phyloP scores from a whole-genome alignment of 257 asterid genomes.

The Schizonepeta tenuifolia region DNA sequence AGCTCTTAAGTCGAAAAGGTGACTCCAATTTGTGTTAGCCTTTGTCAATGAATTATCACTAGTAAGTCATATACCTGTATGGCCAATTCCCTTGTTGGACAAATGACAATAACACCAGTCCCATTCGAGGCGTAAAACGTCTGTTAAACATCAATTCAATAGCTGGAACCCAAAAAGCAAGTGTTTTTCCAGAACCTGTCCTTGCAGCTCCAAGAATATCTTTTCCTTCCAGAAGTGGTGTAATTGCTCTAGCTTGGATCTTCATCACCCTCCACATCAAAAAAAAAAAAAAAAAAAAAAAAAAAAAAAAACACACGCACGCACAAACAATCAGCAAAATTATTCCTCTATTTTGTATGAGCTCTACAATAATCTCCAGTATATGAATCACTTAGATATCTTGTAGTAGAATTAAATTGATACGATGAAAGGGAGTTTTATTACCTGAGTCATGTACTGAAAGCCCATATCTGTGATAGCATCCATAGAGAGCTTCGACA shows the following conservation, averaged over 20 bases:
- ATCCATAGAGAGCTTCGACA: conserved; percentile 71
- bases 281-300: no score
- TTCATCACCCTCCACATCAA: conserved; percentile 40
- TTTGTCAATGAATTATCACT: conserved; percentile 11
- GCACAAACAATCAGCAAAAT: conserved; percentile 10
- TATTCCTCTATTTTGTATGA: neutral
- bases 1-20: neutral
- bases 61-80: conserved; percentile 67
- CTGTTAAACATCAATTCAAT: conserved; percentile 68
- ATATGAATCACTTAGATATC: neutral
- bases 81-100: conserved; percentile 98
- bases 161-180: conserved; percentile 89
- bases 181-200: conserved; percentile 98
- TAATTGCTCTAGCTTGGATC: conserved; percentile 95
- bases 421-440: neutral
- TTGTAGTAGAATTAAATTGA: neutral
- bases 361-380: neutral
- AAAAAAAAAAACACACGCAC: no score
- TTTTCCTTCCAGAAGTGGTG: conserved; percentile 83
- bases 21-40: neutral
- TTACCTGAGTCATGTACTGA: conserved; percentile 92
- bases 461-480: conserved; percentile 77
- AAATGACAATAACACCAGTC: conserved; percentile 84
- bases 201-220: conserved; percentile 99
- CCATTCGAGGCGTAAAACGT: conserved; percentile 78